These are phyloP conservation scores for Ilyonectria destructans DNA, from an alignment of 2,329 filamentous ascomycete genomes.

Conservation along the genomic window DNA sequence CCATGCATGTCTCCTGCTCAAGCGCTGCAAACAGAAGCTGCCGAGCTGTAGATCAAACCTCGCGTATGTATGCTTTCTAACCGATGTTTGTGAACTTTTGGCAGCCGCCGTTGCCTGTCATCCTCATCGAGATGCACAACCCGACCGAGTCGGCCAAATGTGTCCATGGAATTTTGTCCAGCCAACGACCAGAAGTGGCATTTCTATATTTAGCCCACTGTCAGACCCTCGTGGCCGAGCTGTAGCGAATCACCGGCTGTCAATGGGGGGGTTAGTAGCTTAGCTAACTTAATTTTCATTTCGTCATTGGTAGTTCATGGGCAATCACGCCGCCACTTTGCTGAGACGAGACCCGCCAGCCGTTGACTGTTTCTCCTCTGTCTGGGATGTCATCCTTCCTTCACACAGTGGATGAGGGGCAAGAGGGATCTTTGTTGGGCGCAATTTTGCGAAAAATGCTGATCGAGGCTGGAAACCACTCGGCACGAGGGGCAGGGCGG, in stretches of 20 bases:
- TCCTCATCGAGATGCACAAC: slow-evolving; percentile 6
- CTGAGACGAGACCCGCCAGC: neutral
- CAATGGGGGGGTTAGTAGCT: slow-evolving; percentile 8
- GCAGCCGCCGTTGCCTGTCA: slow-evolving; percentile 23
- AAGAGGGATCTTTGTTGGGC: slow-evolving; percentile 38
- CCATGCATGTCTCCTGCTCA: neutral
- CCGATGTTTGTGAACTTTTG: neutral
- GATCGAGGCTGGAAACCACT: slow-evolving; percentile 41
- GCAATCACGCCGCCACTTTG: slow-evolving; percentile 10
- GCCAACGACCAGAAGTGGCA: slow-evolving; percentile 23
- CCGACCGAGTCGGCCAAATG: slow-evolving; percentile 20
- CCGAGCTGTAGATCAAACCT: neutral
- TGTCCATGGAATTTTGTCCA: slow-evolving; percentile 5
- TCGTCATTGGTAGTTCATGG: slow-evolving; percentile 38
- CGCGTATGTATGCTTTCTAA: neutral
- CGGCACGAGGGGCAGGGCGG: slow-evolving; percentile 35
- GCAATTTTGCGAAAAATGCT: slow-evolving; percentile 37
- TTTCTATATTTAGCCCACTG: slow-evolving; percentile 44
- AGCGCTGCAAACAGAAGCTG: neutral
- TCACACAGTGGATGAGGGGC: slow-evolving; percentile 24
- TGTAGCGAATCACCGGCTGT: slow-evolving; percentile 33
- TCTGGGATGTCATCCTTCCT: slow-evolving; percentile 14
- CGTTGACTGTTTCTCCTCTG: slow-evolving; percentile 7
- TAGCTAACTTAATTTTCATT: slow-evolving; percentile 26
- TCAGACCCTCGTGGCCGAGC: slow-evolving; percentile 30